Evolutionary conservation across 2,329 filamentous ascomycete species (phyloP), one percentile per base, ranked within the genome.

Genomic region (Berkeleyomyces basicola): DNA sequence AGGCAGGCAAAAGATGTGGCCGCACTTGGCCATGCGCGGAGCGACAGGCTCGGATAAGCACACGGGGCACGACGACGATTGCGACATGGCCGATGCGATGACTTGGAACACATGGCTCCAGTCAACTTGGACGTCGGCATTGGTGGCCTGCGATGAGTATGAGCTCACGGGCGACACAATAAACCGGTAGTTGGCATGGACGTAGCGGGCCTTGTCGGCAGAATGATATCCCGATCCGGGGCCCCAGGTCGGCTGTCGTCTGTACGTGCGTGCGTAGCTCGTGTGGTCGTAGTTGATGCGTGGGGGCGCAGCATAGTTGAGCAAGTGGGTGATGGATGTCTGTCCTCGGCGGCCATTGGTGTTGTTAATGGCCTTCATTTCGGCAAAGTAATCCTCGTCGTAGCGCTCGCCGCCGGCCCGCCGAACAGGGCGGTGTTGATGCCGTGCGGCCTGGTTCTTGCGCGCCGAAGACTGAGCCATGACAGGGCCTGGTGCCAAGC

Each of bases 161-260:
- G 86, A 82, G 64, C 84, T 86, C 63, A 83, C 80, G 3, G 93
- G 92, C 65, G 89, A 85, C 60, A 99, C 91, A 64, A 99, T 87
- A 72, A 99, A 99, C 63, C 93, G 87, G 71, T 99, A 99, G 73
- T 99, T 99, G 67, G 93, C 90, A 72, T 99, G 91, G 14, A 99
- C 81, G 63, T 80, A 92, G 79, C 88, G 85, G 64, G 91, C 87
- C 75, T 97, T 97, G 73, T 99, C 93, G 51, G 85, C 82, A 11
- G 89, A 84, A 73, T 96, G 90, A 72, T 96, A 88, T 36, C 91
- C 90, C 43, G 90, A 96, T 3, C 91, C 90, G 47, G 88, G 78
- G 0, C 90, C 90, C 86, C 88, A 95, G 1, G 86, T 87, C 53
- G 86, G 84, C 72, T 88, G 87, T 61, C 87, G 80, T 63, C 87